Evolutionary conservation across 495 filamentous ascomycete genomes (phyloP).

Genomic region (Penicillium robsamsonii): DNA sequence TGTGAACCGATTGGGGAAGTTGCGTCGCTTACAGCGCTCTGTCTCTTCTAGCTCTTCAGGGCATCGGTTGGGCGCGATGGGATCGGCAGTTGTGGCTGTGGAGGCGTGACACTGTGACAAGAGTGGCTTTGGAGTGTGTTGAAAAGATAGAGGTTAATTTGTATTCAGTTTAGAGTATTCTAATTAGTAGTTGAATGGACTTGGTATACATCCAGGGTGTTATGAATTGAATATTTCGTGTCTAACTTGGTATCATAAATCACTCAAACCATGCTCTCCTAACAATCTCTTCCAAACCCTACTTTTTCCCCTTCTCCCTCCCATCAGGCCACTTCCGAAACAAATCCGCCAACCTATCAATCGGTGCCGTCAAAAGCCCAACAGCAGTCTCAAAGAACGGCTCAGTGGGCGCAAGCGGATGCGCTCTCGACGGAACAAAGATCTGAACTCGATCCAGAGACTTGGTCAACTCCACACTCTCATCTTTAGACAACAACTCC

Average conservation of each 20-base stretch:
- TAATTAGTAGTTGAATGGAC: not conserved
- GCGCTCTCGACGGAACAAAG: slow-evolving; percentile 56
- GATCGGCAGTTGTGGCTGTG: slow-evolving; percentile 17
- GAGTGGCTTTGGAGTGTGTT: not conserved
- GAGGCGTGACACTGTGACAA: slow-evolving; percentile 4
- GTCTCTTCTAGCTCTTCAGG: slow-evolving; percentile 16
- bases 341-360: slow-evolving; percentile 29
- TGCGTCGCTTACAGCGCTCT: slow-evolving; percentile 22
- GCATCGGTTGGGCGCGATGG: slow-evolving; percentile 11
- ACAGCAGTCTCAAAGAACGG: slow-evolving; percentile 29
- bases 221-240: no score
- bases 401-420: slow-evolving; percentile 40
- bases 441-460: slow-evolving; percentile 56
- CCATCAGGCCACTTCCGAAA: slow-evolving; percentile 32
- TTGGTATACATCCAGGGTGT: not conserved
- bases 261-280: not conserved
- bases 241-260: no score
- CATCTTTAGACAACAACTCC: slow-evolving; percentile 33
- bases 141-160: not conserved
- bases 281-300: no score
- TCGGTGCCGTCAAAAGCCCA: slow-evolving; percentile 25
- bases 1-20: slow-evolving; percentile 8
- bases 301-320: not conserved
- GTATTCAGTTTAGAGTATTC: not conserved
- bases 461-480: slow-evolving; percentile 45